Percentiles rank a stretch among this genome's conserved stretches.
These are phyloP conservation scores for Globisporangium barbulae DNA, from an alignment of 352 stramenopile genomes.

Conservation along the genomic window DNA sequence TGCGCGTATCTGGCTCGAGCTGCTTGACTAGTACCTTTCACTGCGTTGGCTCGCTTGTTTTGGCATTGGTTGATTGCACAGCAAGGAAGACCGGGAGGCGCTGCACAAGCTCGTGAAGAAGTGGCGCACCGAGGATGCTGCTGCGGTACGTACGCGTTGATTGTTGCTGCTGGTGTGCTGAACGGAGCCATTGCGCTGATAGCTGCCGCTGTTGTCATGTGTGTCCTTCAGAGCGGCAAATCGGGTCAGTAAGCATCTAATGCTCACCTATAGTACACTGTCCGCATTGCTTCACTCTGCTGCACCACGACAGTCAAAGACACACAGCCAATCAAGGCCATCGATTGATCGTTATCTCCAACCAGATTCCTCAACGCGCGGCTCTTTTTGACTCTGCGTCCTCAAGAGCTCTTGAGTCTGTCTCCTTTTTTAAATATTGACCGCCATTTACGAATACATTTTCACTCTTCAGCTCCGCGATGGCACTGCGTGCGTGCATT, in stretches of 20 bases:
- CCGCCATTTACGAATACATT: background rate
- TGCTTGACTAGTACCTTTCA: background rate
- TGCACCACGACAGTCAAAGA: no score
- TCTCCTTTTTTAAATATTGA: background rate
- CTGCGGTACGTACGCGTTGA: background rate
- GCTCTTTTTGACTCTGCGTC: no score
- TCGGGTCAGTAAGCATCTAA: background rate
- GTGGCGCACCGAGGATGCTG: background rate
- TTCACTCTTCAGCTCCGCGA: background rate
- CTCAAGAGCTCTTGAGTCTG: background rate
- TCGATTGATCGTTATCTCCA: no score
- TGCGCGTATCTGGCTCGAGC: background rate
- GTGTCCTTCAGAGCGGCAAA: background rate
- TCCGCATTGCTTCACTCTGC: background rate
- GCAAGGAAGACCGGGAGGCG: background rate
- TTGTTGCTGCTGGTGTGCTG: background rate
- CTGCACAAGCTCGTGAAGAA: constrained; percentile 8
- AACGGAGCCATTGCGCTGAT: background rate
- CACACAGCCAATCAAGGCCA: no score
- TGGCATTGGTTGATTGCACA: background rate
- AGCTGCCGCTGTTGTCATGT: background rate
- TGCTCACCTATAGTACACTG: background rate
- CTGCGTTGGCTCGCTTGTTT: background rate
- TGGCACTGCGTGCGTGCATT: background rate
- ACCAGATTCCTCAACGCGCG: no score